These are phyloP conservation scores for Boletus smithii DNA, from an alignment of 1,284 basidiomycete species.

Conservation along the genomic window DNA sequence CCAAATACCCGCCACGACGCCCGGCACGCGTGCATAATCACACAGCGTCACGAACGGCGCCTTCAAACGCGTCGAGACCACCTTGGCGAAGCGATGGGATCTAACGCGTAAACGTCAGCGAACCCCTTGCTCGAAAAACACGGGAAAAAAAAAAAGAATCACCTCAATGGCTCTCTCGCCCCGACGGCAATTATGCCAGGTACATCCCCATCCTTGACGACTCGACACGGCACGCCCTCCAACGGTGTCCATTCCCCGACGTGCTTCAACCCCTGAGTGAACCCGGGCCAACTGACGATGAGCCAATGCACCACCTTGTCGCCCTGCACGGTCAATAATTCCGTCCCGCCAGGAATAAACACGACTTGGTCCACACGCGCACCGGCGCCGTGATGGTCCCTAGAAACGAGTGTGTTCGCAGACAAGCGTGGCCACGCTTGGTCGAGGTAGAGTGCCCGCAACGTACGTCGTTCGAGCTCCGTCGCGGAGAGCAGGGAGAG, in stretches of 20 bases:
- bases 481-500: constrained; percentile 16
- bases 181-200: constrained; percentile 22
- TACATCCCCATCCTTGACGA: constrained; percentile 20
- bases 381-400: background rate
- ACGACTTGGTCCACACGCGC: constrained; percentile 29
- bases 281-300: constrained; percentile 18
- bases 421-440: constrained; percentile 21
- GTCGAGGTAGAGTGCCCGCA: constrained; percentile 28
- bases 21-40: constrained; percentile 24
- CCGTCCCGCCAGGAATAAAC: constrained; percentile 25
- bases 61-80: constrained; percentile 16
- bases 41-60: constrained; percentile 23
- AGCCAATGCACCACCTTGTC: constrained; percentile 26
- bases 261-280: constrained; percentile 14
- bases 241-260: constrained; percentile 21
- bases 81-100: constrained; percentile 17
- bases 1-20: constrained; percentile 25
- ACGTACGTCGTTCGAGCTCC: constrained; percentile 28
- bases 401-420: constrained; percentile 12
- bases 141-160: background rate
- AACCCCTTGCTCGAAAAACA: background rate
- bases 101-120: constrained; percentile 10
- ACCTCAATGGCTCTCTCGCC: constrained; percentile 16
- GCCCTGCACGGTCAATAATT: constrained; percentile 28
- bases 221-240: constrained; percentile 17